A percentile compares a stretch with the other conserved stretches of the same genome.
Evolutionary conservation across 495 filamentous ascomycete genomes (phyloP).

Genomic region (Neurospora sp.): DNA sequence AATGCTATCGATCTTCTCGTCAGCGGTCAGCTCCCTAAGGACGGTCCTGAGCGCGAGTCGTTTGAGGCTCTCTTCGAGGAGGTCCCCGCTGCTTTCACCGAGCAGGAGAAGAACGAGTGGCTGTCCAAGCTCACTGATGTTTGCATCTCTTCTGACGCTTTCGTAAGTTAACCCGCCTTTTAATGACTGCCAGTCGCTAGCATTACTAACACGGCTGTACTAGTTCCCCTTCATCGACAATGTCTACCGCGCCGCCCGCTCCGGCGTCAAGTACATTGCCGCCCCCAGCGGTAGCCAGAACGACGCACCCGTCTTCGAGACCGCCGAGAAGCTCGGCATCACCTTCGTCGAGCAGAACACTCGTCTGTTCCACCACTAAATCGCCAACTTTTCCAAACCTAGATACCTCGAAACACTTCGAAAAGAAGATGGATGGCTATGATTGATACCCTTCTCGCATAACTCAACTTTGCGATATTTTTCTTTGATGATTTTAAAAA

Average conservation of each 20-base stretch:
- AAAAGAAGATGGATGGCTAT: background rate
- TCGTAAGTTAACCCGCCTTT: slow-evolving; percentile 49
- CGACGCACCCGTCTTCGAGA: slow-evolving; percentile 76
- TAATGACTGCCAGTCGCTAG: background rate
- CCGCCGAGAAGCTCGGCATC: slow-evolving; percentile 87
- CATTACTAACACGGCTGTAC: slow-evolving; percentile 7
- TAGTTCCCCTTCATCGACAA: slow-evolving; percentile 98
- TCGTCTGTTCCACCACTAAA: slow-evolving; percentile 82
- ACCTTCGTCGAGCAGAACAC: slow-evolving; percentile 83
- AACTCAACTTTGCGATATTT: background rate
- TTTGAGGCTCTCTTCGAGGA: slow-evolving; percentile 89
- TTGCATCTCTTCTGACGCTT: slow-evolving; percentile 84
- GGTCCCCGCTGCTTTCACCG: slow-evolving; percentile 73
- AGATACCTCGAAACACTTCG: background rate
- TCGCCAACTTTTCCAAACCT: background rate
- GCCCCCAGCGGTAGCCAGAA: slow-evolving; percentile 92
- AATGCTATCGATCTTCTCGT: slow-evolving; percentile 95
- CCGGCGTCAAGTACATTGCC: slow-evolving; percentile 90
- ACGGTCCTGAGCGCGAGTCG: slow-evolving; percentile 66
- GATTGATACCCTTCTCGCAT: background rate
- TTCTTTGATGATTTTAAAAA: background rate
- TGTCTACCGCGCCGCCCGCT: slow-evolving; percentile 78
- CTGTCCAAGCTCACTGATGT: slow-evolving; percentile 70
- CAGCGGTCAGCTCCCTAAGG: slow-evolving; percentile 74
- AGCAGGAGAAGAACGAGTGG: slow-evolving; percentile 78